phyloP scores from a whole-genome alignment of 805 yeast species.

The Yamadazyma ubonensis region DNA sequence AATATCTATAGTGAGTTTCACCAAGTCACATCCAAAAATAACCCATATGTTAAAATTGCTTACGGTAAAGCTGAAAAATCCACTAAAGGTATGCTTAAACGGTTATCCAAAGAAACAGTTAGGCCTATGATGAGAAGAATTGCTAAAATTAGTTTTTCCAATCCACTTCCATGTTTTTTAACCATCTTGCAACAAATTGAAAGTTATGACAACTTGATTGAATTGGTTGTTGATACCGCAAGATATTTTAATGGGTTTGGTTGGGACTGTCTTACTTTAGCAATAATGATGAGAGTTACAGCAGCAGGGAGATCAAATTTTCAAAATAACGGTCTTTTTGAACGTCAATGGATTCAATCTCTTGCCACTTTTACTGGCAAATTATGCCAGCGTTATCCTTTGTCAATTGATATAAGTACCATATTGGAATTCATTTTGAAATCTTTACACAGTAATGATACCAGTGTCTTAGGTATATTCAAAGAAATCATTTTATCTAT shows the following conservation, averaged over 20 bases:
- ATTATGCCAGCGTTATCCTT: conserved; percentile 53
- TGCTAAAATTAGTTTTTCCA: conserved; percentile 67
- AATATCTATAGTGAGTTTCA: conserved; percentile 79
- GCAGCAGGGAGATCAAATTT: conserved; percentile 59
- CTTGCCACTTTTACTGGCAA: conserved; percentile 77
- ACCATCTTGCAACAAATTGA: conserved; percentile 80
- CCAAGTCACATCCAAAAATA: conserved; percentile 54
- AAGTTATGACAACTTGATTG: conserved; percentile 84
- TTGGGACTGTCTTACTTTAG: conserved; percentile 82
- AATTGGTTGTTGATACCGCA: conserved; percentile 76
- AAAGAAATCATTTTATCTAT: conserved; percentile 65
- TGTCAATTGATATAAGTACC: conserved; percentile 58
- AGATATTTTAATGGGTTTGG: conserved; percentile 70
- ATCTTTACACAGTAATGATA: conserved; percentile 59
- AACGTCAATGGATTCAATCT: conserved; percentile 83
- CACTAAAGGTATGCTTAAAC: conserved; percentile 73
- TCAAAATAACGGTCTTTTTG: conserved; percentile 78
- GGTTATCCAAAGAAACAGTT: conserved; percentile 79
- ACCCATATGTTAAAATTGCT: conserved; percentile 55
- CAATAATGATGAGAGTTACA: conserved; percentile 67
- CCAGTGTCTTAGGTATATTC: conserved; percentile 60
- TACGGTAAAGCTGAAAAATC: conserved; percentile 70
- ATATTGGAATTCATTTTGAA: conserved; percentile 59
- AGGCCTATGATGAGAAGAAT: conserved; percentile 68
- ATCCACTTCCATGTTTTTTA: conserved; percentile 75